These are phyloP conservation scores for Plasmopara muralis DNA, from an alignment of 352 stramenopile species.

Conservation along the genomic window DNA sequence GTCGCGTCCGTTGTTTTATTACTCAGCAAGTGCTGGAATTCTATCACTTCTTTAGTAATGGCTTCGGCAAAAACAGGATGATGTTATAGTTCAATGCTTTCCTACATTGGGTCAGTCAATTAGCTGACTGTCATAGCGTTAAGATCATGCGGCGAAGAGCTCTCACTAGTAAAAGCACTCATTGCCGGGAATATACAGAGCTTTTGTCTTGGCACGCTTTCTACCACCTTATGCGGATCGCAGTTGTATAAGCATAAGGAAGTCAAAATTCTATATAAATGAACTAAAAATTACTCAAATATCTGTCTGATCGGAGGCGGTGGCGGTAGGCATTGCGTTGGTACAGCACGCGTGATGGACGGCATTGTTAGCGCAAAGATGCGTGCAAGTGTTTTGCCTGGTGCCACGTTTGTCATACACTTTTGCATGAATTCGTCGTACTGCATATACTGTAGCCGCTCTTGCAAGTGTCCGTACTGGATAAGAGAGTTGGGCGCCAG, in stretches of 20 bases:
- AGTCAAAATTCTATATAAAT: conserved; percentile 24
- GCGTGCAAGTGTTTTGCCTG: conserved; percentile 27
- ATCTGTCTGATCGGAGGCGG: conserved; percentile 28
- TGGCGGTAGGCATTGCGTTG: conserved; percentile 30
- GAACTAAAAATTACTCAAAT: conserved; percentile 34
- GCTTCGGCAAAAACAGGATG: too few species aligned
- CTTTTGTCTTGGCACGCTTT: too few species aligned
- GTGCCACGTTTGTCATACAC: conserved; percentile 29
- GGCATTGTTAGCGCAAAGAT: conserved; percentile 31
- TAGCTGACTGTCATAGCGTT: too few species aligned
- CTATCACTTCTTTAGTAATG: too few species aligned
- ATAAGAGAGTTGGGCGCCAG: conserved; percentile 40
- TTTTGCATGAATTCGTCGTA: conserved; percentile 41
- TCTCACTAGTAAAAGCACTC: too few species aligned
- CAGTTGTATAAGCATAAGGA: not conserved
- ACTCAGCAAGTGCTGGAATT: too few species aligned
- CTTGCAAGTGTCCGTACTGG: conserved; percentile 38
- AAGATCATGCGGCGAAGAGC: too few species aligned
- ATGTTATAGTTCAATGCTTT: too few species aligned
- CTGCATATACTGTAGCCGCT: conserved; percentile 40
- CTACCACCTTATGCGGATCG: not conserved
- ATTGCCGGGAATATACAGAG: too few species aligned
- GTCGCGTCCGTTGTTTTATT: too few species aligned
- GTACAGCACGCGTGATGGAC: conserved; percentile 24
- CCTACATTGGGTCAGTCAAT: too few species aligned